Base-by-base conservation (phyloP, 768 basidiomycete species). In the Calocybe indica region DNA sequence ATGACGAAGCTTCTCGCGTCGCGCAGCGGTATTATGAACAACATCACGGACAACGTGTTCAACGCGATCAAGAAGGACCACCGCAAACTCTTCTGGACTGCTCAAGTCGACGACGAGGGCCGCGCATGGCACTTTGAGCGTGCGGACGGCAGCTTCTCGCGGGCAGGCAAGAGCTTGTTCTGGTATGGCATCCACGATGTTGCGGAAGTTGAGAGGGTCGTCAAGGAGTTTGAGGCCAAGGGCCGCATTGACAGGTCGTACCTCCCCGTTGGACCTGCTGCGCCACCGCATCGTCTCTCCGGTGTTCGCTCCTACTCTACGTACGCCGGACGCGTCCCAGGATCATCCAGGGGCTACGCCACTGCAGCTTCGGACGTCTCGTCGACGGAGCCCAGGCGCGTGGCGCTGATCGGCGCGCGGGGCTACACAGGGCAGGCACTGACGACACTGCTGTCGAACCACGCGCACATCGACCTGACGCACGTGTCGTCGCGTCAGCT, bases 101-200 rank as follows among this genome's bases (percentile, higher is more conserved):
- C 92, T 0, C 88, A 86, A 55, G 85, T 85, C 4, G 93, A 97
- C 54, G 95, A 98, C 63, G 95, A 98, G 70, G 94, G 96, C 68
- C 83, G 94, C 36, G 80, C 86, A 3, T 99, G 96, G 96, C 95
- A 99, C 70, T 99, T 97, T 58, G 95, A 99, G 72, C 83, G 93
- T 47, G 92, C 96, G 0, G 94, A 98, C 56, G 96, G 96, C 1
- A 92, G 89, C 66, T 99, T 99, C 73, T 95, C 93, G 12, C 78
- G 96, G 35, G 90, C 90, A 12, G 94, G 95, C 13, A 83, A 83
- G 67, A 93, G 85, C 59, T 68, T 99, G 60, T 98, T 96, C 79
- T 99, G 96, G 95, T 98, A 95, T 62, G 96, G 96, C 38, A 76
- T 98, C 28, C 84, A 86, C 52, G 90, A 94, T 58, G 82, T 95